Evolutionary conservation across 345 rosid genomes (phyloP).

Genomic region (Physaria fendleri): DNA sequence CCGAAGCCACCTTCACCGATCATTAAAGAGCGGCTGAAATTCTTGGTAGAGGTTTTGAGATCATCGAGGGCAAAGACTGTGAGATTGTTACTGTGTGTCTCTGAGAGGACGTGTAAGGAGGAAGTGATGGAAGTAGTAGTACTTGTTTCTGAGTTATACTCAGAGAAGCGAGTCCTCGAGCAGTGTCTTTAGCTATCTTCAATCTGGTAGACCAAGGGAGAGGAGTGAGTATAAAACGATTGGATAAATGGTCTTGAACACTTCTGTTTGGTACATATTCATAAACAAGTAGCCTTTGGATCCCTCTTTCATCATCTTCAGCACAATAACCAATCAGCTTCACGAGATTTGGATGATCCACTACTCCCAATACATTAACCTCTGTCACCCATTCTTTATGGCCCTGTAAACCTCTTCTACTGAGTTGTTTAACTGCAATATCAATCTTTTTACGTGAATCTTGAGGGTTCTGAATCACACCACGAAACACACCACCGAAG

Average conservation of each 20-base stretch:
- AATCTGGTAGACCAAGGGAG: slow-evolving; percentile 75
- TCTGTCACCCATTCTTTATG: slow-evolving; percentile 99
- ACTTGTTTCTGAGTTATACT: slow-evolving; percentile 68
- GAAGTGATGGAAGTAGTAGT: slow-evolving; percentile 49
- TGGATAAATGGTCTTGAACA: slow-evolving; percentile 81
- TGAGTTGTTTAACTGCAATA: slow-evolving; percentile 87
- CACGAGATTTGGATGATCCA: slow-evolving; percentile 88
- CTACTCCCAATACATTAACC: slow-evolving; percentile 89
- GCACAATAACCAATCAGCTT: slow-evolving; percentile 88
- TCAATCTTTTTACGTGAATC: slow-evolving; percentile 66
- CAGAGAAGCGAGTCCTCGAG: slow-evolving; percentile 83
- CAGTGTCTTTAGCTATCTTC: slow-evolving; percentile 80
- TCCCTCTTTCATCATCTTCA: slow-evolving; percentile 95
- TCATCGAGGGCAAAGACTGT: slow-evolving; percentile 64
- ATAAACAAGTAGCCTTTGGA: slow-evolving; percentile 77
- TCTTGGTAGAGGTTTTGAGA: slow-evolving; percentile 78
- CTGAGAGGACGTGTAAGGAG: slow-evolving; percentile 61
- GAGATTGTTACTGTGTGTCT: slow-evolving; percentile 59
- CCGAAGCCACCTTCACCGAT: slow-evolving; percentile 97
- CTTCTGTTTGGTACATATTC: slow-evolving; percentile 90
- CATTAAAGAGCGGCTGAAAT: slow-evolving; percentile 84
- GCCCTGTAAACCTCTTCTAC: slow-evolving; percentile 94
- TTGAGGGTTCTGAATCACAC: slow-evolving; percentile 49
- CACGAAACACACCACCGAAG: slow-evolving; percentile 81
- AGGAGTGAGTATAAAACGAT: slow-evolving; percentile 54